Conservation (phyloP, 2,329 filamentous ascomycete genomes). For the Gyromitra esculenta region DNA sequence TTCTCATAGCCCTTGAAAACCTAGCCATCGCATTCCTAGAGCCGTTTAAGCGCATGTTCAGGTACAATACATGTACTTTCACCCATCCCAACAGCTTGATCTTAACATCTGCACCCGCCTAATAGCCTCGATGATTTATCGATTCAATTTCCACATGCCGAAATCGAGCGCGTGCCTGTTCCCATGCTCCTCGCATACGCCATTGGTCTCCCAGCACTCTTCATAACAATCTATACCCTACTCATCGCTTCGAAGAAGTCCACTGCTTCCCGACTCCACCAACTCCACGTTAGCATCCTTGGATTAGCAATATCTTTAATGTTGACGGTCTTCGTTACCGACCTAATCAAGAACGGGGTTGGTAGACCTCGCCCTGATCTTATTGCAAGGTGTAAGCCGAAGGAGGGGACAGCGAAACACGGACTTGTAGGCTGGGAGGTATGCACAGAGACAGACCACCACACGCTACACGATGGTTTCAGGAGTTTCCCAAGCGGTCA, state of each 20-base stretch:
- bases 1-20: slow-evolving; percentile 65
- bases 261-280: slow-evolving; percentile 72
- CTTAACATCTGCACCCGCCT: neutral
- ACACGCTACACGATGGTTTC: slow-evolving; percentile 82
- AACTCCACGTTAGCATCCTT: slow-evolving; percentile 84
- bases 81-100: neutral
- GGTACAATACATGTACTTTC: slow-evolving; percentile 16
- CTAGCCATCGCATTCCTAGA: slow-evolving; percentile 67
- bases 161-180: slow-evolving; percentile 82
- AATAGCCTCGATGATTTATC: slow-evolving; percentile 76
- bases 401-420: slow-evolving; percentile 66
- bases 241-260: slow-evolving; percentile 61
- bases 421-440: slow-evolving; percentile 72
- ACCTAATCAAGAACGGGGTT: slow-evolving; percentile 78
- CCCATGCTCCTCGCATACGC: slow-evolving; percentile 82
- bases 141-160: slow-evolving; percentile 87
- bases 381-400: slow-evolving; percentile 84
- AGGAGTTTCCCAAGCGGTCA: slow-evolving; percentile 85
- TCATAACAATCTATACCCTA: slow-evolving; percentile 73
- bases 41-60: slow-evolving; percentile 96
- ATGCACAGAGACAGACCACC: slow-evolving; percentile 76
- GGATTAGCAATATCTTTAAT: slow-evolving; percentile 80
- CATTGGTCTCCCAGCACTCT: slow-evolving; percentile 73
- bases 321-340: slow-evolving; percentile 83
- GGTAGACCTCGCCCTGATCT: slow-evolving; percentile 82